Conservation (phyloP, 768 basidiomycete species). For the Boletus subcaerulescens region DNA sequence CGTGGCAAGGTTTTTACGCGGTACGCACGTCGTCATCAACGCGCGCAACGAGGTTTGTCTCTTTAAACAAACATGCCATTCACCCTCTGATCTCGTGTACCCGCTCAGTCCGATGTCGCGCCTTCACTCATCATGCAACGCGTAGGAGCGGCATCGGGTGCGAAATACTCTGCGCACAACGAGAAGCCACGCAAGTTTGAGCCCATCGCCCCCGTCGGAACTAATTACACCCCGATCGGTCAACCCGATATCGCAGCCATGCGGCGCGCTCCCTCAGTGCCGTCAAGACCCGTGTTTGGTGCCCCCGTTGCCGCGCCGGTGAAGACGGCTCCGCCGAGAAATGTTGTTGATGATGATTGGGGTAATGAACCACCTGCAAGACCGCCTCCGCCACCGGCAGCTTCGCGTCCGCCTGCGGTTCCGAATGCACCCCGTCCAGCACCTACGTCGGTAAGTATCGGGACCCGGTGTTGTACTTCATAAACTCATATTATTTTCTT, state of each 20-base stretch:
- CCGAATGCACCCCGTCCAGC: slow-evolving; percentile 43
- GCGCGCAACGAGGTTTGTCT: slow-evolving; percentile 77
- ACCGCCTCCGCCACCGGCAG: slow-evolving; percentile 42
- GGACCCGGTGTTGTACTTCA: not conserved
- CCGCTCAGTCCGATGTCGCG: slow-evolving; percentile 67
- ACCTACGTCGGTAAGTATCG: slow-evolving; percentile 34
- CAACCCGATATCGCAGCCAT: slow-evolving; percentile 65
- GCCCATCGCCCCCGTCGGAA: slow-evolving; percentile 80
- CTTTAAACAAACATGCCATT: not conserved
- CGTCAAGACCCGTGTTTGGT: slow-evolving; percentile 41
- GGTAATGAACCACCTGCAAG: slow-evolving; percentile 46
- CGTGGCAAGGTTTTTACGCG: slow-evolving; percentile 76
- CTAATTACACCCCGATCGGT: slow-evolving; percentile 73
- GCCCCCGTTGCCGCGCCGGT: slow-evolving; percentile 42
- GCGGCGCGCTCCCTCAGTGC: slow-evolving; percentile 43
- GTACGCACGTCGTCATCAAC: slow-evolving; percentile 81
- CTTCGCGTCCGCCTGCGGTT: slow-evolving; percentile 47
- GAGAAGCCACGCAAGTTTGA: slow-evolving; percentile 71
- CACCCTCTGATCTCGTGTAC: not conserved
- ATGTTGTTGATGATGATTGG: slow-evolving; percentile 60
- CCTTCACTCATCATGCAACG: slow-evolving; percentile 80
- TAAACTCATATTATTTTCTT: not conserved
- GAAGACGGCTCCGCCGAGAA: slow-evolving; percentile 36
- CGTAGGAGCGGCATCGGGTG: slow-evolving; percentile 87
- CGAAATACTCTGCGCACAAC: slow-evolving; percentile 83